These are phyloP conservation scores for Cryptococcus floricola DNA, from an alignment of 1,284 basidiomycete genomes.

Conservation along the genomic window DNA sequence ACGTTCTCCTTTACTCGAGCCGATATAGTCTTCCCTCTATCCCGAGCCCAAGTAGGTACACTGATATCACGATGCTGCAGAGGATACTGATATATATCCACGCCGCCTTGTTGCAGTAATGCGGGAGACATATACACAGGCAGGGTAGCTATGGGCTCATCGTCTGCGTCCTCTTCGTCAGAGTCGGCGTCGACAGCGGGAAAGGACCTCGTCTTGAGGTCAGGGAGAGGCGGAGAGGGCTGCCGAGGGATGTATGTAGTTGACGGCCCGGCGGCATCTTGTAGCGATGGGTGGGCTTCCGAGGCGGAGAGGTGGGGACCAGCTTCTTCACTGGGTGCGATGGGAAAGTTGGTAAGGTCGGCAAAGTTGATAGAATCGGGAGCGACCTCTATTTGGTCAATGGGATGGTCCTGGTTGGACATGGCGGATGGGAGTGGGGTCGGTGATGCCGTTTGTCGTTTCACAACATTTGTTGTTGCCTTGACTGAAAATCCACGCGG, in stretches of 20 bases:
- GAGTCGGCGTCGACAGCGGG: conserved; percentile 14
- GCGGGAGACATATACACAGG: conserved; percentile 44
- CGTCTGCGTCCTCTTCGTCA: conserved; percentile 19
- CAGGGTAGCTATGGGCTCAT: conserved; percentile 36
- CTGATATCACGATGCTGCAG: conserved; percentile 34
- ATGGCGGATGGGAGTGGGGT: not conserved
- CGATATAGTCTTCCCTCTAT: conserved; percentile 43
- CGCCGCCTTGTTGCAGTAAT: conserved; percentile 17
- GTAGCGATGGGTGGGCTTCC: conserved; percentile 2
- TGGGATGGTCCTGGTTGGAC: not conserved
- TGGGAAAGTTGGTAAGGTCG: conserved; percentile 22
- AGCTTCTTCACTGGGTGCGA: conserved; percentile 17
- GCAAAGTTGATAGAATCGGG: conserved; percentile 20
- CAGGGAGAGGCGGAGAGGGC: conserved; percentile 31
- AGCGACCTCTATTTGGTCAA: conserved; percentile 10
- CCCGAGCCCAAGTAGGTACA: conserved; percentile 37
- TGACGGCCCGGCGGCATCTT: conserved; percentile 34
- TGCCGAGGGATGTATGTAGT: conserved; percentile 32
- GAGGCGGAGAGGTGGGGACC: conserved; percentile 8
- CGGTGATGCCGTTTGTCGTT: too few relatives aligned
- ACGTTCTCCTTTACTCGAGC: conserved; percentile 43
- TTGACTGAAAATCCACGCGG: too few relatives aligned
- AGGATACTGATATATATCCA: conserved; percentile 48
- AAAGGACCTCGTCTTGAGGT: conserved; percentile 17
- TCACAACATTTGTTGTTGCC: too few relatives aligned